A percentile compares a stretch with the other conserved stretches of the same genome.
phyloP scores from a whole-genome alignment of 2,329 filamentous ascomycete genomes.

The Chaetomiaceae sp. region DNA sequence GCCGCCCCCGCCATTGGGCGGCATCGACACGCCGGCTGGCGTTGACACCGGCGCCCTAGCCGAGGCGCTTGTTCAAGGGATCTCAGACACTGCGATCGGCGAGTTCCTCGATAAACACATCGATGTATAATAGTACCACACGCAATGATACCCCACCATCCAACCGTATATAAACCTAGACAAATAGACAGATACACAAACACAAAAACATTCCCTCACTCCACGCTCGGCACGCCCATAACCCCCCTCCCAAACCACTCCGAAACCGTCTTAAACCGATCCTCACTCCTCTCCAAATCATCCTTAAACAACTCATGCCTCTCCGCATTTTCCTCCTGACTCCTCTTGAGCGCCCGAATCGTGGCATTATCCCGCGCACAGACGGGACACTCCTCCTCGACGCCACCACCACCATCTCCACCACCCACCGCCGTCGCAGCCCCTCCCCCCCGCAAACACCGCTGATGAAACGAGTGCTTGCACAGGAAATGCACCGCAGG shows the following conservation, averaged over 20 bases:
- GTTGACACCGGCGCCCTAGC: background rate
- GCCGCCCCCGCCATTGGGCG: background rate
- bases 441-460: slow-evolving; percentile 60
- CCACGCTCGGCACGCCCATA: slow-evolving; percentile 55
- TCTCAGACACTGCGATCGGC: background rate
- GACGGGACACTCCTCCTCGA: slow-evolving; percentile 68
- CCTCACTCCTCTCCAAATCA: slow-evolving; percentile 69
- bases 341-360: slow-evolving; percentile 77
- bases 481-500: slow-evolving; percentile 94
- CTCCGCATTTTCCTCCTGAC: slow-evolving; percentile 80
- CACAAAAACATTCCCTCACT: slow-evolving; percentile 20
- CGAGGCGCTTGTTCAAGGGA: background rate
- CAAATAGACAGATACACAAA: background rate
- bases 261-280: slow-evolving; percentile 84
- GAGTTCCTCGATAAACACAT: background rate
- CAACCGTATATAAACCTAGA: background rate
- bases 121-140: slow-evolving; percentile 12
- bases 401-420: slow-evolving; percentile 29
- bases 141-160: background rate
- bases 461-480: slow-evolving; percentile 94
- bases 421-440: too few species aligned
- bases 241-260: slow-evolving; percentile 95
- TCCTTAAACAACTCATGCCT: slow-evolving; percentile 86
- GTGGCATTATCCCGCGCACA: slow-evolving; percentile 82
- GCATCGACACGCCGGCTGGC: background rate